Evolutionary conservation across 768 basidiomycete genomes (phyloP).

Genomic region (Auriscalpium microsporum): DNA sequence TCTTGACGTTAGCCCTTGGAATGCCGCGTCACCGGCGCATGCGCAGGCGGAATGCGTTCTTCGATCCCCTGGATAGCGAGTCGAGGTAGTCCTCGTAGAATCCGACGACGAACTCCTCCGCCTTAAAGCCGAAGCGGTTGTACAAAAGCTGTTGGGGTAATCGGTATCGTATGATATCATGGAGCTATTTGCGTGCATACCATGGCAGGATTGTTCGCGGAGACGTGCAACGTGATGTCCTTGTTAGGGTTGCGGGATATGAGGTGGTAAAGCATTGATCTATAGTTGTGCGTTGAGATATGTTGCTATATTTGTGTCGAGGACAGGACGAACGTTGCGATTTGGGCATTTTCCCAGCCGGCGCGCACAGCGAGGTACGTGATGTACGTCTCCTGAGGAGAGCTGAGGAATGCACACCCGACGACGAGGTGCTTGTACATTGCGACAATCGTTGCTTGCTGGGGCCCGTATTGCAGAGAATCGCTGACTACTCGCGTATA

Average conservation of each 20-base stretch:
- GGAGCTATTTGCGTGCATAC: slow-evolving; percentile 25
- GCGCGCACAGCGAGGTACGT: slow-evolving; percentile 72
- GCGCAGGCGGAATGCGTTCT: slow-evolving; percentile 73
- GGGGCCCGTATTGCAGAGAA: slow-evolving; percentile 58
- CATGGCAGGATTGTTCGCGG: slow-evolving; percentile 75
- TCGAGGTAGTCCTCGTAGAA: slow-evolving; percentile 80
- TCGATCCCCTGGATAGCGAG: slow-evolving; percentile 58
- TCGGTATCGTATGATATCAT: slow-evolving; percentile 1
- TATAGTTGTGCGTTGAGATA: slow-evolving; percentile 21
- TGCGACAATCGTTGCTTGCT: slow-evolving; percentile 69
- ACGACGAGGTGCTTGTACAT: slow-evolving; percentile 63
- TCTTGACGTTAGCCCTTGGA: not conserved
- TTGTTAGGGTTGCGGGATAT: slow-evolving; percentile 61
- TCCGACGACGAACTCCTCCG: slow-evolving; percentile 73
- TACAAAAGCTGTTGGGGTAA: slow-evolving; percentile 51
- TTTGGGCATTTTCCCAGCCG: slow-evolving; percentile 75
- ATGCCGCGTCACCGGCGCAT: slow-evolving; percentile 44
- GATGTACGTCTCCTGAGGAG: slow-evolving; percentile 75
- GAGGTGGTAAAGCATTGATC: slow-evolving; percentile 72
- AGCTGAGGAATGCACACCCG: slow-evolving; percentile 68
- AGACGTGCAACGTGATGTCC: slow-evolving; percentile 79
- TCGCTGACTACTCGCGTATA: slow-evolving; percentile 46
- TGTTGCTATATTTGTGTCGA: not conserved
- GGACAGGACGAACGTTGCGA: slow-evolving; percentile 50
- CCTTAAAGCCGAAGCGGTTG: slow-evolving; percentile 83